phyloP scores from a whole-genome alignment of 2,329 filamentous ascomycete genomes.

The Juglanconis juglandina region DNA sequence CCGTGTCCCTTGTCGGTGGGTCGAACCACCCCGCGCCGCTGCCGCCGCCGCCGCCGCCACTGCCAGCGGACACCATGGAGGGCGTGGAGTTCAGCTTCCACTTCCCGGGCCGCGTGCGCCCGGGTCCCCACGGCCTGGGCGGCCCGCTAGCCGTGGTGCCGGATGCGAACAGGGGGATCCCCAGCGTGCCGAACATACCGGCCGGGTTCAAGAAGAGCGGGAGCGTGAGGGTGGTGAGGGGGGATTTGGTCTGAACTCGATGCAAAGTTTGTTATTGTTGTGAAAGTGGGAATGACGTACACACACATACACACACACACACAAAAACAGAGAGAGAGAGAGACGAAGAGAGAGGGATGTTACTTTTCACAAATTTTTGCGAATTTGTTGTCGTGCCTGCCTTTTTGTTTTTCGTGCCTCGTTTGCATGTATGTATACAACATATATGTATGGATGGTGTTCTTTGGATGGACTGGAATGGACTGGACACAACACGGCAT shows the following conservation, averaged over 20 bases:
- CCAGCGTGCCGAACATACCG: conserved; percentile 42
- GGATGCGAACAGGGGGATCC: conserved; percentile 45
- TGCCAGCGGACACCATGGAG: conserved; percentile 9
- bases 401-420: no score
- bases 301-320: no score
- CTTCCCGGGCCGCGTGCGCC: conserved; percentile 27
- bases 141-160: conserved; percentile 39
- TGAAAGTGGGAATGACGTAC: no score
- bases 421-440: no score
- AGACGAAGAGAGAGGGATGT: no score
- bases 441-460: no score
- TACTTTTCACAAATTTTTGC: no score
- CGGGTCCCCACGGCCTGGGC: conserved; percentile 7
- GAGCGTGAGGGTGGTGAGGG: neutral
- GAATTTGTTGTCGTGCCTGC: no score
- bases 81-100: conserved; percentile 26
- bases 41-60: neutral
- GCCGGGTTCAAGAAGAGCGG: conserved; percentile 23
- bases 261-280: no score
- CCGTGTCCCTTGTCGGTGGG: neutral
- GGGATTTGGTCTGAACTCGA: neutral
- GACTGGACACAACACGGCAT: no score
- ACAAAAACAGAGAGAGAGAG: no score
- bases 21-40: neutral
- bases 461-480: no score